Percentiles rank a stretch among this genome's conserved stretches.
Conservation (phyloP, 306 rosid genomes). For the Dryas octopetala region DNA sequence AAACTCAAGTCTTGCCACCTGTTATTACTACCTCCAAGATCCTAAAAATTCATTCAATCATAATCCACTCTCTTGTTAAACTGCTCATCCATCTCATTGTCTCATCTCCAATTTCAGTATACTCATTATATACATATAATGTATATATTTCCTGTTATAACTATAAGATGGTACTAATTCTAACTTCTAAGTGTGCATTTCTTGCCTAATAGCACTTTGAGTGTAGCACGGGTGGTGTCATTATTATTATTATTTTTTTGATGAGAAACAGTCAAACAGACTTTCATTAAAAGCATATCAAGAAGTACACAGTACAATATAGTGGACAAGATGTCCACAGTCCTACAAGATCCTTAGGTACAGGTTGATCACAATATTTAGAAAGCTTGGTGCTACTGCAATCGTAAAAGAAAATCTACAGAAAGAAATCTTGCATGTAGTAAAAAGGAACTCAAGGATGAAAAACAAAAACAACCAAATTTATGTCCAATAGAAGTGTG, state of each 20-base stretch:
- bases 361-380: background rate
- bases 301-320: too few species aligned
- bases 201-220: background rate
- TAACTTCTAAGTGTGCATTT: background rate
- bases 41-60: background rate
- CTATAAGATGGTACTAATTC: background rate
- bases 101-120: background rate
- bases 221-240: background rate
- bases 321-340: too few species aligned
- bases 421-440: too few species aligned
- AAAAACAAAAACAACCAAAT: background rate
- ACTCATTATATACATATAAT: background rate
- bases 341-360: too few species aligned
- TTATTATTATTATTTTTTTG: too few species aligned
- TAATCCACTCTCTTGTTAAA: background rate
- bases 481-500: background rate
- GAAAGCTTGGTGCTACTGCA: background rate
- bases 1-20: background rate
- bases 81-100: background rate
- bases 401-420: background rate
- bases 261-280: too few species aligned
- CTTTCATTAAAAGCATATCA: too few species aligned
- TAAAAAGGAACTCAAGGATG: background rate
- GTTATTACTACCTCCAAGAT: background rate
- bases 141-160: too few species aligned